Evolutionary conservation across 2,329 filamentous ascomycete species (phyloP), one percentile per base, ranked within the genome.

Genomic region (Keithomyces neogunnii): DNA sequence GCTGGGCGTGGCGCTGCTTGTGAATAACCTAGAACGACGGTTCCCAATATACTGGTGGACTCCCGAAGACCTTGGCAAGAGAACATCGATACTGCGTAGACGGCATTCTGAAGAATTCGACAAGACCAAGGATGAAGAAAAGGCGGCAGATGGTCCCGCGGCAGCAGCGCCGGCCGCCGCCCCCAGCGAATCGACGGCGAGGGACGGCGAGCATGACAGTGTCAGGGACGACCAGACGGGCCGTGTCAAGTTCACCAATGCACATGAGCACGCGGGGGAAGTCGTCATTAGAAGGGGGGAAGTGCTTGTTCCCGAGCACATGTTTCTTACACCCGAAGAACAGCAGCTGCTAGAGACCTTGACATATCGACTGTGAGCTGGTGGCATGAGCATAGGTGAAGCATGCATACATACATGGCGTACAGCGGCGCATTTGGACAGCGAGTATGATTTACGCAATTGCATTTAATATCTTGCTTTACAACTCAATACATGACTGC

Each of bases 21-120:
- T 88, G 53, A 88, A 89, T 60, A 90, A 90, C 55, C 68, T 88
- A 2, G 79, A 85, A 61, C 72, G 83, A 7, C 72, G 74, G 19
- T 89, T 81, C 55, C 86, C 86, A 0, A 56, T 78, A 2, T 89
- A 87, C 63, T 90, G 86, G 86, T 88, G 81, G 81, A 78, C 79
- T 1, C 71, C 77, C 0, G 63, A 65, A 19, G 58, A 68, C 5
- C 39, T 68, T 49, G 44, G 53, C 13, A 51, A 46, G 11, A 26
- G n/a, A 26, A 46, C 39, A 33, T 51, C 53, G 28, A 39, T 52
- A 10, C 47, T 56, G 9, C 50, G 33, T n/a, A 52, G 52, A 8
- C 50, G 56, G 13, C 28, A 30, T 9, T 51, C 54, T 5, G 45
- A 50, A n/a, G 51, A 55, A 33, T 45, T 48, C 5, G 52, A 47